phyloP scores from a whole-genome alignment of 2,329 filamentous ascomycete species.

The Cercospora sojina region DNA sequence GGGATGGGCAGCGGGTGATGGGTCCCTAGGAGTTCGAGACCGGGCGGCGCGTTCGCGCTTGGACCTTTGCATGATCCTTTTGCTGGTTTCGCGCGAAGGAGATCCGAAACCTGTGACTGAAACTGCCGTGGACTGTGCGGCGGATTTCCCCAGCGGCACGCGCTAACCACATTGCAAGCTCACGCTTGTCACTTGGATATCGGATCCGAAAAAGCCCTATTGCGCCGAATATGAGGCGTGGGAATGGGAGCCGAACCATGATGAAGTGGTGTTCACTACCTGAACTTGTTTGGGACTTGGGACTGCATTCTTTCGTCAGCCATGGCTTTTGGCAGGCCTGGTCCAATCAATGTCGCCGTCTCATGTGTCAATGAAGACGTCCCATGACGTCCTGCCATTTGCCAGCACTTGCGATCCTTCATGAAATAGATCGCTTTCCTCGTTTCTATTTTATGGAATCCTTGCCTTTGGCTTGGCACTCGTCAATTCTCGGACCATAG shows the following conservation, averaged over 20 bases:
- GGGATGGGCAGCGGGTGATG: background rate
- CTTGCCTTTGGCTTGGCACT: background rate
- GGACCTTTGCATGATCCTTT: background rate
- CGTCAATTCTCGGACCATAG: background rate
- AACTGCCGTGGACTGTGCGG: background rate
- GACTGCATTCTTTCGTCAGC: background rate
- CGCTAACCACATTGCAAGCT: background rate
- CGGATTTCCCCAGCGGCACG: background rate
- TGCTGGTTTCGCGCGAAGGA: background rate
- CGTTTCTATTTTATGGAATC: background rate
- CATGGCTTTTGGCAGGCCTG: background rate
- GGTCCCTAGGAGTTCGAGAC: background rate
- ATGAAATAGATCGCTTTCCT: background rate
- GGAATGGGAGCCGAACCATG: background rate
- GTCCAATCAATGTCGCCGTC: background rate
- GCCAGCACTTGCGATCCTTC: background rate
- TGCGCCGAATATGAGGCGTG: constrained; percentile 7
- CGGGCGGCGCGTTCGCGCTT: background rate
- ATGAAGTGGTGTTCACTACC: background rate
- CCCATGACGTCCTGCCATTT: background rate
- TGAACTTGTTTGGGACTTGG: background rate
- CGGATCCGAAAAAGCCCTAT: constrained; percentile 3
- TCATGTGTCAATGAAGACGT: background rate
- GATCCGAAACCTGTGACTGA: background rate
- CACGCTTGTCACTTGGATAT: background rate